A percentile compares a stretch with the other conserved stretches of the same genome.
phyloP scores from a whole-genome alignment of 1,139 yeast species.

The Pichia cactophila region DNA sequence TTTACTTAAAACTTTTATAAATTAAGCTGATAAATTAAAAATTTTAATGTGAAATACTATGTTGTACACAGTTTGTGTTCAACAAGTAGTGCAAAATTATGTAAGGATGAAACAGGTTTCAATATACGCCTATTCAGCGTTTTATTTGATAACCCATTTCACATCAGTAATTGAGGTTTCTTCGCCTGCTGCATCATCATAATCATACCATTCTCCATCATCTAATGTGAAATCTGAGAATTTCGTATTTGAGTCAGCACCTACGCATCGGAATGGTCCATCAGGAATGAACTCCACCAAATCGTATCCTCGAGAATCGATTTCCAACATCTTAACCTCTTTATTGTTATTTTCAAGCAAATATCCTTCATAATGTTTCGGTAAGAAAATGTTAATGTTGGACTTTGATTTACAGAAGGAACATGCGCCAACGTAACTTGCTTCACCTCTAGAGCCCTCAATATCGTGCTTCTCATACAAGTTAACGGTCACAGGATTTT shows the following conservation, averaged over 20 bases:
- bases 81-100: too few species aligned
- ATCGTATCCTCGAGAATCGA: constrained; percentile 85
- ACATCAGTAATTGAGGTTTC: constrained; percentile 80
- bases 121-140: too few species aligned
- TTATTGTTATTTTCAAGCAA: constrained; percentile 29
- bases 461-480: constrained; percentile 53
- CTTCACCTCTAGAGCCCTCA: constrained; percentile 71
- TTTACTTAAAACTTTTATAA: constrained; percentile 6
- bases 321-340: constrained; percentile 46
- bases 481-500: constrained; percentile 67
- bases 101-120: too few species aligned
- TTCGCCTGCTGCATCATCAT: constrained; percentile 73
- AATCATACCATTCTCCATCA: constrained; percentile 92
- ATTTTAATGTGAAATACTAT: constrained; percentile 12
- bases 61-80: background rate
- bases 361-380: constrained; percentile 25
- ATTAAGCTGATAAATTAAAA: constrained; percentile 11
- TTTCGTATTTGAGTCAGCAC: constrained; percentile 40
- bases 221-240: constrained; percentile 45
- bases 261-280: constrained; percentile 58
- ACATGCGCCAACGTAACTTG: constrained; percentile 78
- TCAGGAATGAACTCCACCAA: constrained; percentile 58
- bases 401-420: constrained; percentile 38
- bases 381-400: constrained; percentile 18
- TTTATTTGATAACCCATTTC: constrained; percentile 44